Conservation (phyloP, 2,329 filamentous ascomycete species). For the Penicillium rolfsii region DNA sequence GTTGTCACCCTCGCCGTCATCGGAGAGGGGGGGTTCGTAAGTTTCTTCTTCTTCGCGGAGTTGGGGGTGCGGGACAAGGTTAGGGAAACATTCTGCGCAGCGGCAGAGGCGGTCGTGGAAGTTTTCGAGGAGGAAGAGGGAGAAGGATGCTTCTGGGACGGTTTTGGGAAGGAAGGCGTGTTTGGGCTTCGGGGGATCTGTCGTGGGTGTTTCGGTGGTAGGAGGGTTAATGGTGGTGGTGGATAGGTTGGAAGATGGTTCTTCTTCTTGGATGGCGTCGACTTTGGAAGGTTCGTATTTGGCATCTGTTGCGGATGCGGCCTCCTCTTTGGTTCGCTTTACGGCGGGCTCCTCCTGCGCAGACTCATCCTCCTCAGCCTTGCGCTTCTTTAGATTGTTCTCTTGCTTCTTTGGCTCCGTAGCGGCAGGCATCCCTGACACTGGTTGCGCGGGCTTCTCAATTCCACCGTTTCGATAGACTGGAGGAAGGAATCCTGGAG, state of each 20-base stretch:
- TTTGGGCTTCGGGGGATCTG: conserved; percentile 53
- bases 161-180: conserved; percentile 59
- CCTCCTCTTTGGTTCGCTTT: conserved; percentile 55
- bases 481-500: conserved; percentile 75
- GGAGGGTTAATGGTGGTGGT: background rate
- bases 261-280: conserved; percentile 10
- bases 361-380: conserved; percentile 57
- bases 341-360: conserved; percentile 30
- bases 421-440: background rate
- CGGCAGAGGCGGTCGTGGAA: conserved; percentile 84
- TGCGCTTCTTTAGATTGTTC: conserved; percentile 64
- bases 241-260: conserved; percentile 8
- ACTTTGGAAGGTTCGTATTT: background rate
- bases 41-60: conserved; percentile 92
- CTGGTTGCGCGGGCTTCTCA: conserved; percentile 2
- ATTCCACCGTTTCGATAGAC: conserved; percentile 57
- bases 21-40: conserved; percentile 88
- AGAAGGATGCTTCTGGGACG: conserved; percentile 64
- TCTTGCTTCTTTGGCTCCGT: conserved; percentile 15
- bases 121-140: conserved; percentile 76
- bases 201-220: conserved; percentile 2
- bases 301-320: conserved; percentile 18
- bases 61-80: conserved; percentile 71
- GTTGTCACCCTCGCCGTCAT: conserved; percentile 58
- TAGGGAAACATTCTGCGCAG: conserved; percentile 77